Evolutionary conservation across 805 yeast species (phyloP), one percentile per base, ranked within the genome.

Genomic region (Debaryomyces maramus): DNA sequence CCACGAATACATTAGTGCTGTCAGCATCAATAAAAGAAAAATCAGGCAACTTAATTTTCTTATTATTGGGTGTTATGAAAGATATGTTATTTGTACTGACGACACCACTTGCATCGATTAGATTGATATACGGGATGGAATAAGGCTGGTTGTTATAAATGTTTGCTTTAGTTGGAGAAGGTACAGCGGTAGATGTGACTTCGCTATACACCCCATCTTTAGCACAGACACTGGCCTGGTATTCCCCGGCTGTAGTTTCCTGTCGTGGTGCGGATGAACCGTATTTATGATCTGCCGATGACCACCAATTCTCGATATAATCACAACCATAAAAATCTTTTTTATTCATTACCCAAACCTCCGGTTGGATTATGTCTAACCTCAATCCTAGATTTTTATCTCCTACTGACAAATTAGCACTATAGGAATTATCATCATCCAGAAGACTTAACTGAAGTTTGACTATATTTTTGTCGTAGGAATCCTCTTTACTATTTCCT

Each of bases 341-440:
- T 5, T 54, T 60, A 39, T 64, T 52, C 47, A 68, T 46, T 14
- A 63, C 65, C 73, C 73, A 69, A 2, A 65, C 30, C 13, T 67
- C 66, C 5, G 69, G 68, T 48, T 63, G 73, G n/a, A 59, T 16
- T 15, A 58, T 21, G 45, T 68, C 74, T 26, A 65, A 31, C 26
- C 67, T 48, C 1, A 61, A 44, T 11, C 48, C 48, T 20, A 56
- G 32, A 2, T 36, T 29, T 11, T 52, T 48, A 19, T 43, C 46
- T 13, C 38, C 50, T 4, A 52, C 20, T 1, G 41, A 31, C 5
- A 47, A 44, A 8, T 49, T 33, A 9, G 53, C 48, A 33, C 52
- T 48, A 36, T 51, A 59, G 39, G 45, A 53, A 7, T 33, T 22
- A 17, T 46, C 54, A n/a, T 40, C 46, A 7, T 33, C 16, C 2